Base-by-base conservation (phyloP, 75 land plant genomes). In the Sequoiadendron giganteum region DNA sequence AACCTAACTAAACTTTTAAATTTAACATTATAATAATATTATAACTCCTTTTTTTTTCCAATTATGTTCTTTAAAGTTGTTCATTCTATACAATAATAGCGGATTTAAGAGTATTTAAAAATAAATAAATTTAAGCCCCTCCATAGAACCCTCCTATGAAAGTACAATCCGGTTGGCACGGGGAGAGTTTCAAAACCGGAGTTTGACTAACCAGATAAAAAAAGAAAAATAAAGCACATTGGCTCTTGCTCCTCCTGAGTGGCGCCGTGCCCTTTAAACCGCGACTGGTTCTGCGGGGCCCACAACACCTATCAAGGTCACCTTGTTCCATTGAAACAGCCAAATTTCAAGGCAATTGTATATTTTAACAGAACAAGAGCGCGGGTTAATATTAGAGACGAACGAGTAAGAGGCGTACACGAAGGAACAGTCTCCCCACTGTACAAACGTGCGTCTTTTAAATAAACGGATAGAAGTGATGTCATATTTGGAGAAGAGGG, bases 401-500 rank as follows among this genome's bases (percentile, higher is more conserved):
- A 5, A 7, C 30, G 1, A 65, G 28, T 65, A 5, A 25, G 70
- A 25, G 70, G n/a, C 30, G 1, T 5, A 30, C 70, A 65, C 70
- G 70, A 0, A 8, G 8, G 70, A 6, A 25, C 70, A 25, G 28
- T 5, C 65, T 19, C 28, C 25, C 5, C 21, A 15, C 55, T 52
- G n/a, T 65, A 25, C 38, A 25, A 34, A 32, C 77, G 77, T 32
- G 76, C 38, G 38, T 32, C 77, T 10, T 75, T 75, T 75, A 75
- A 75, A 32, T 34, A 75, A 75, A 75, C 77, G 77, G 77, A 75
- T 75, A 75, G 30, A 75, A 34, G 36, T 75, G 77, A 75, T 34
- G 77, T 34, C 34, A 75, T 68, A 68, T 75, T 14, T 25, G 13
- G 13, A 13, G 13, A 75, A 3, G 10, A 75, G 34, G 34, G 14